Conservation (phyloP, 2,329 filamentous ascomycete species). For the Penicillium sp. region DNA sequence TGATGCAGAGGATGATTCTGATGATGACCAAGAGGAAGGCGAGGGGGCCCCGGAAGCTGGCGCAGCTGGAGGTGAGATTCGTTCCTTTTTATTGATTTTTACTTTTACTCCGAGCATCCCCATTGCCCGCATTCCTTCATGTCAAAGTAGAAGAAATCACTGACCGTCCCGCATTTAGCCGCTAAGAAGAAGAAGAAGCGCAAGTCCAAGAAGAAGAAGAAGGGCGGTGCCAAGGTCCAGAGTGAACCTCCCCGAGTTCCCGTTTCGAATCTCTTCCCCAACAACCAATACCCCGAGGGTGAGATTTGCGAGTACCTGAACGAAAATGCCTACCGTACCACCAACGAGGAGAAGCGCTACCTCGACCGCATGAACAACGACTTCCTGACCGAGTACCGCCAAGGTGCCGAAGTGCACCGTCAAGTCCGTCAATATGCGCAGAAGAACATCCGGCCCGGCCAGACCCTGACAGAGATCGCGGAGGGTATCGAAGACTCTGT, state of each 20-base stretch:
- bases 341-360: conserved; percentile 81
- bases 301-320: conserved; percentile 77
- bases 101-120: not conserved
- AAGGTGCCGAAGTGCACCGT: conserved; percentile 86
- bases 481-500: conserved; percentile 87
- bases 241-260: conserved; percentile 76
- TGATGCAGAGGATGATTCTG: conserved; percentile 59
- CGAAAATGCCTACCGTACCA: conserved; percentile 79
- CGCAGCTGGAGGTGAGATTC: conserved; percentile 40
- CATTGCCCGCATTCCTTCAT: not conserved
- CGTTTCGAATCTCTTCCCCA: conserved; percentile 74
- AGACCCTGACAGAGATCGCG: conserved; percentile 78
- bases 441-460: conserved; percentile 78
- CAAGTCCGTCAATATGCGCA: conserved; percentile 85
- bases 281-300: conserved; percentile 73
- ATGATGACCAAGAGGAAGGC: conserved; percentile 58
- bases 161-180: conserved; percentile 28
- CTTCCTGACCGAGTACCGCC: conserved; percentile 78
- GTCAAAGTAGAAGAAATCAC: conserved; percentile 1
- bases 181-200: conserved; percentile 84
- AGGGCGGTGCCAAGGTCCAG: conserved; percentile 66
- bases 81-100: not conserved
- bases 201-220: conserved; percentile 74
- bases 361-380: conserved; percentile 79
- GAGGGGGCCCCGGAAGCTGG: conserved; percentile 44